Evolutionary conservation across 139 green algal genomes (phyloP).

Genomic region (Tetraselmis chui): DNA sequence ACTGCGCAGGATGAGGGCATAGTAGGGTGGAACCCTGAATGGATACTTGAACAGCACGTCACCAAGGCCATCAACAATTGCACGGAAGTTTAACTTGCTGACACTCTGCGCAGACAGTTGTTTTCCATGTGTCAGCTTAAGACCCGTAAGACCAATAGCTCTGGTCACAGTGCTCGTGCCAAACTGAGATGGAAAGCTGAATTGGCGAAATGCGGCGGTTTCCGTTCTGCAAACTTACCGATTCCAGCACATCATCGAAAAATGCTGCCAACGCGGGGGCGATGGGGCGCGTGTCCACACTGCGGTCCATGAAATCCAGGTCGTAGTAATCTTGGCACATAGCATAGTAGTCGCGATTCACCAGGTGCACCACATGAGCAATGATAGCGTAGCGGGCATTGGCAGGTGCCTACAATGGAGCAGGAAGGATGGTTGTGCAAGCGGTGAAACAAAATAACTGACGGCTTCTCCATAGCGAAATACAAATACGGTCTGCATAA

Average conservation of each 20-base stretch:
- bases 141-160: too few relatives aligned
- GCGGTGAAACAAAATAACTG: too few relatives aligned
- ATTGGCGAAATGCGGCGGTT: too few relatives aligned
- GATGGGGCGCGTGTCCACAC: conserved; percentile 90
- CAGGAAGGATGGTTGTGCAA: too few relatives aligned
- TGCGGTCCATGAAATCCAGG: conserved; percentile 42
- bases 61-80: conserved; percentile 92
- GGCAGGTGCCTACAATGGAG: background rate
- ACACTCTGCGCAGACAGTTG: conserved; percentile 32
- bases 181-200: conserved; percentile 19
- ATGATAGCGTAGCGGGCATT: conserved; percentile 86
- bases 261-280: conserved; percentile 86
- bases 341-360: conserved; percentile 78
- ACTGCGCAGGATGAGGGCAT: conserved; percentile 88
- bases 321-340: conserved; percentile 33
- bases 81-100: conserved; percentile 85
- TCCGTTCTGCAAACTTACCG: too few relatives aligned
- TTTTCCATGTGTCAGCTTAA: too few relatives aligned
- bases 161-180: too few relatives aligned
- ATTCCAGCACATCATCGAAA: conserved; percentile 89
- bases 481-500: too few relatives aligned
- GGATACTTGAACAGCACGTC: conserved; percentile 87
- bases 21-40: conserved; percentile 87
- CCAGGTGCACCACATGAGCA: conserved; percentile 90
- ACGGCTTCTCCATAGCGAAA: too few relatives aligned